These are phyloP conservation scores for Pinus taeda DNA, from an alignment of 75 land plant genomes.

Conservation along the genomic window DNA sequence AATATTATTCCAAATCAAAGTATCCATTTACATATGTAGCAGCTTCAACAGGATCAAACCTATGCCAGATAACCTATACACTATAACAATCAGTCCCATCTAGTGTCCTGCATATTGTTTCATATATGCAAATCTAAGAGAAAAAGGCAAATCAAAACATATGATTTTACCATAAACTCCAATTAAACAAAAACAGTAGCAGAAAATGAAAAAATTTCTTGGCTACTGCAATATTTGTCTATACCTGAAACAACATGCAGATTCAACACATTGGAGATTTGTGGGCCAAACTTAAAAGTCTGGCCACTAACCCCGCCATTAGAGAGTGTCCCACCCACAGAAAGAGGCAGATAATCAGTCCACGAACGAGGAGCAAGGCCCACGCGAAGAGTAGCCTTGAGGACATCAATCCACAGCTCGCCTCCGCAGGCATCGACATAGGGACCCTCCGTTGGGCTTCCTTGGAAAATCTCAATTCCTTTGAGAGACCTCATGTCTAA, in stretches of 20 bases:
- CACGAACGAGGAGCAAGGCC: conserved; percentile 53
- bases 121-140: too few species aligned
- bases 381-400: conserved; percentile 29
- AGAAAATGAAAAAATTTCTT: too few species aligned
- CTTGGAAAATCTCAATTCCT: conserved; percentile 11
- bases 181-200: too few species aligned
- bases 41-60: too few species aligned
- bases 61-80: too few species aligned
- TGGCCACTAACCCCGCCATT: conserved; percentile 60
- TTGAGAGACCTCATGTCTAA: conserved; percentile 59
- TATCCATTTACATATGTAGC: too few species aligned
- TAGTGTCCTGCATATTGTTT: too few species aligned
- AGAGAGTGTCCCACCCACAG: conserved; percentile 56
- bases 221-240: too few species aligned
- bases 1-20: too few species aligned
- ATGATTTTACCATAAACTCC: too few species aligned
- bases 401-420: conserved; percentile 76
- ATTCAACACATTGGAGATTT: conserved; percentile 39
- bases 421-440: conserved; percentile 65
- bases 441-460: conserved; percentile 6
- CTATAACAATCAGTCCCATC: too few species aligned
- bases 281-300: conserved; percentile 42
- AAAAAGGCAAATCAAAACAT: too few species aligned
- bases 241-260: conserved; percentile 49
- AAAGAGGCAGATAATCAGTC: conserved; percentile 46